These are phyloP conservation scores for Entamoeba invadens DNA, from an alignment of 208 protist genomes.

Conservation along the genomic window DNA sequence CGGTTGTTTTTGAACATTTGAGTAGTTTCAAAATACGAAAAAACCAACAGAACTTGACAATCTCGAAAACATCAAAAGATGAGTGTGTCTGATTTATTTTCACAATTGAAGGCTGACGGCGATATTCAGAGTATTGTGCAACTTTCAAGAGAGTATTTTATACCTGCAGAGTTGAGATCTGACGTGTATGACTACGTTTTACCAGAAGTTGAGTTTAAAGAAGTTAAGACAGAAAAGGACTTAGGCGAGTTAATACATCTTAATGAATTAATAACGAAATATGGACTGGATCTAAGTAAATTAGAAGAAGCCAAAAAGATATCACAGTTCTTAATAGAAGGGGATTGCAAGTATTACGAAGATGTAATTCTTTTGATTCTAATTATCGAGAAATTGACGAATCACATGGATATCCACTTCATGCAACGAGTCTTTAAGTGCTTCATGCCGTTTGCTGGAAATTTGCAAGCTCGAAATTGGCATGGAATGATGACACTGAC, in stretches of 20 bases:
- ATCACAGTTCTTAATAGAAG: neutral
- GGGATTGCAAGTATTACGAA: neutral
- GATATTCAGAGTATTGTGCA: neutral
- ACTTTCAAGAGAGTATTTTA: neutral
- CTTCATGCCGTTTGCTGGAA: neutral
- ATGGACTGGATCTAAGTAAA: neutral
- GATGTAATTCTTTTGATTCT: neutral
- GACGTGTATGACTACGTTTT: neutral
- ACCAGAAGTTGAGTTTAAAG: neutral
- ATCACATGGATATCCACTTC: neutral
- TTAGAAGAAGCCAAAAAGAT: neutral
- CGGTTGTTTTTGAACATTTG: too few species aligned
- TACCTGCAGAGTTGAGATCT: neutral
- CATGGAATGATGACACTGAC: neutral
- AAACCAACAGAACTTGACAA: too few species aligned
- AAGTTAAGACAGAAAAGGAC: neutral
- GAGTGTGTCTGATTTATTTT: neutral
- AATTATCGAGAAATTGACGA: neutral
- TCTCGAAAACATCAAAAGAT: too few species aligned
- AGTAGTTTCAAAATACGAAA: too few species aligned
- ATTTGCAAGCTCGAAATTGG: neutral
- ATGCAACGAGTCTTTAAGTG: neutral
- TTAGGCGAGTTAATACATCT: neutral
- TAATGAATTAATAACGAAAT: neutral
- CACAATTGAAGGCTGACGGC: neutral